Base-by-base conservation (phyloP, 495 filamentous ascomycete genomes). In the Aspergillus kassunensis region DNA sequence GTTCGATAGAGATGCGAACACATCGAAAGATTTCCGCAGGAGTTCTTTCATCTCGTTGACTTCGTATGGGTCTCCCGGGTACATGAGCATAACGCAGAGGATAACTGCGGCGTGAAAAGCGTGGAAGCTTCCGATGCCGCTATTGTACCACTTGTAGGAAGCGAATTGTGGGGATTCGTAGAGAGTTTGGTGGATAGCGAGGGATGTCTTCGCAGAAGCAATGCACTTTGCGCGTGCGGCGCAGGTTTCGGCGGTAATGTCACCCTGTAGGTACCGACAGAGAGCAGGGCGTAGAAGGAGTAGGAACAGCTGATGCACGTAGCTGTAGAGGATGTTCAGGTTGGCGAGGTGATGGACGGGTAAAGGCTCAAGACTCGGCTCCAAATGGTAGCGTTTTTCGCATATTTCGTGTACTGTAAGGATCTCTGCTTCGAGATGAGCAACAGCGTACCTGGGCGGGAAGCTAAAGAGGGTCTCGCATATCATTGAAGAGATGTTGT, bases 71-170 rank as follows among this genome's bases (percentile, higher is more conserved):
- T 46, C 61, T n/a, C 68, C 68, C 0, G 68, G 65, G 37, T 65
- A 57, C 40, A 69, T 53, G 2, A 73, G 53, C 12, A 64, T 60
- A 1, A 62, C 47, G 8, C 65, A 64, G 8, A 73, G 36, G 4
- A 68, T 62, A 0, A 73, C 64, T 1, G 68, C 67, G 2, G 70
- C 67, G 42, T 73, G 70, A 48, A 59, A 59, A 34, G 55, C 55
- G 23, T 58, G 53, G 49, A 58, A 77, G 30, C 71, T 75, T 3
- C 69, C 71, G 0, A 71, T 55, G 1, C 69, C 69, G 24, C 72
- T 66, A 13, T 69, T 74, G 49, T 75, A 77, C 75, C 75, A 78
- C 51, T 65, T 70, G 36, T 72, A 78, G 0, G 71, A 63, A 4
- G 61, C 49, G 46, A 73, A 74, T 9, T 67, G 54, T 1, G 68